These are phyloP conservation scores for Allium sativum DNA, from an alignment of 106 monocot genomes.

Conservation along the genomic window DNA sequence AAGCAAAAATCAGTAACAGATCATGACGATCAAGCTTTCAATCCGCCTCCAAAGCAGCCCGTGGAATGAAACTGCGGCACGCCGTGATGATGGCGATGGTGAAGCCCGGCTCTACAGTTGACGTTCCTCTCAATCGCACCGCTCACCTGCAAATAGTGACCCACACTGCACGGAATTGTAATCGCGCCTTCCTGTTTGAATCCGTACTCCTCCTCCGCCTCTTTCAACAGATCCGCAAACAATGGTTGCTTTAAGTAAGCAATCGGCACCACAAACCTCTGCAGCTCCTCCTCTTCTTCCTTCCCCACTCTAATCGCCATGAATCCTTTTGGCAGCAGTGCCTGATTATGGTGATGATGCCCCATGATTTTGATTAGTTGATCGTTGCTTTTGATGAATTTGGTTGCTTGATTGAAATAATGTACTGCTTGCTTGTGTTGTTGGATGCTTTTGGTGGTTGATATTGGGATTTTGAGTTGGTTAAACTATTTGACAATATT, in stretches of 20 bases:
- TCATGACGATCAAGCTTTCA: slow-evolving; percentile 5
- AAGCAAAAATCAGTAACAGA: no score
- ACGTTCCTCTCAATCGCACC: slow-evolving; percentile 19
- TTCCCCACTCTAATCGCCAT: slow-evolving; percentile 41
- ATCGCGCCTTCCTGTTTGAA: slow-evolving; percentile 38
- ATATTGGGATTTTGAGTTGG: no score
- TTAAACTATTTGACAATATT: no score
- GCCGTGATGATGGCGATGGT: slow-evolving; percentile 6
- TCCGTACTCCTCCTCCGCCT: slow-evolving; percentile 32
- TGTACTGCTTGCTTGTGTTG: no score
- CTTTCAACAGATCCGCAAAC: slow-evolving; percentile 34
- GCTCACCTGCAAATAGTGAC: slow-evolving; percentile 24
- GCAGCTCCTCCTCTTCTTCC: slow-evolving; percentile 25
- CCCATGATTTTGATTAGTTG: not conserved
- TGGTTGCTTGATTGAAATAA: not conserved
- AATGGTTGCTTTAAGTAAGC: slow-evolving; percentile 47
- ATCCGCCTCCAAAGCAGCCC: slow-evolving; percentile 19
- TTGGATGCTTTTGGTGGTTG: no score
- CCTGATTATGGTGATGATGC: not conserved
- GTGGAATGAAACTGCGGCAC: not conserved
- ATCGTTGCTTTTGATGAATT: not conserved
- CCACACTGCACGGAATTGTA: slow-evolving; percentile 38
- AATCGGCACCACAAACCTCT: slow-evolving; percentile 44
- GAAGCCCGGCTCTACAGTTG: not conserved
- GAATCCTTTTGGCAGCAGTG: slow-evolving; percentile 25